Evolutionary conservation across 768 basidiomycete genomes (phyloP).

Genomic region (Boletellus ananas): DNA sequence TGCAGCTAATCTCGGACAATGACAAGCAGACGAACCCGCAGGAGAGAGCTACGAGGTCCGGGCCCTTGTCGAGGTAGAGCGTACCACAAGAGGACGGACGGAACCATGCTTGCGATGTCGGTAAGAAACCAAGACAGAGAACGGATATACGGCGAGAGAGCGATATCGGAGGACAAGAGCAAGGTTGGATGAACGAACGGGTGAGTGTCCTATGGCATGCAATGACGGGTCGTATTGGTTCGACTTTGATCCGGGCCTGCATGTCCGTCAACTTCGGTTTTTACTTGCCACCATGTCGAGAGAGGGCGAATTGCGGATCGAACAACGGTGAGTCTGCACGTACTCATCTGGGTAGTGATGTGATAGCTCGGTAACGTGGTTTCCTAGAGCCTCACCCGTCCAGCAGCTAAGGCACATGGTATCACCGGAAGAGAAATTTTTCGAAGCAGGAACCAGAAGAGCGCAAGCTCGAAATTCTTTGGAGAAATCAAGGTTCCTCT

Average conservation of each 20-base stretch:
- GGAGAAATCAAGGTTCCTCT: not conserved
- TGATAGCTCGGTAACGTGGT: too few relatives aligned
- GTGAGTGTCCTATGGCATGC: not conserved
- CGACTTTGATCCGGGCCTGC: too few relatives aligned
- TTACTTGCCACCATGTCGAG: too few relatives aligned
- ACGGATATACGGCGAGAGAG: conserved; percentile 26
- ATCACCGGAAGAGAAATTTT: conserved; percentile 7
- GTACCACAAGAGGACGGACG: conserved; percentile 14
- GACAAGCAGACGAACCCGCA: too few relatives aligned
- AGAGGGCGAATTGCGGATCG: too few relatives aligned
- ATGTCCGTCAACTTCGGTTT: too few relatives aligned
- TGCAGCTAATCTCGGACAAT: too few relatives aligned
- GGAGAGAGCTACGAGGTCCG: conserved; percentile 12
- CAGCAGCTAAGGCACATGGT: not conserved
- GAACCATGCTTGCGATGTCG: conserved; percentile 27
- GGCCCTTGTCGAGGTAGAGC: conserved; percentile 20
- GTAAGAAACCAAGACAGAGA: conserved; percentile 20
- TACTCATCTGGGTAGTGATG: too few relatives aligned
- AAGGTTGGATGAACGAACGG: not conserved
- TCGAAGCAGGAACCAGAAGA: conserved; percentile 13
- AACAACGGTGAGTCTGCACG: too few relatives aligned
- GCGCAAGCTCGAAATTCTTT: conserved; percentile 5
- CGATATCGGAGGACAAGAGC: not conserved
- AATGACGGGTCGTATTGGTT: too few relatives aligned
- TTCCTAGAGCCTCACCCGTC: too few relatives aligned